Conservation (phyloP, 1,284 basidiomycete species). For the Ceratobasidium papillatum region DNA sequence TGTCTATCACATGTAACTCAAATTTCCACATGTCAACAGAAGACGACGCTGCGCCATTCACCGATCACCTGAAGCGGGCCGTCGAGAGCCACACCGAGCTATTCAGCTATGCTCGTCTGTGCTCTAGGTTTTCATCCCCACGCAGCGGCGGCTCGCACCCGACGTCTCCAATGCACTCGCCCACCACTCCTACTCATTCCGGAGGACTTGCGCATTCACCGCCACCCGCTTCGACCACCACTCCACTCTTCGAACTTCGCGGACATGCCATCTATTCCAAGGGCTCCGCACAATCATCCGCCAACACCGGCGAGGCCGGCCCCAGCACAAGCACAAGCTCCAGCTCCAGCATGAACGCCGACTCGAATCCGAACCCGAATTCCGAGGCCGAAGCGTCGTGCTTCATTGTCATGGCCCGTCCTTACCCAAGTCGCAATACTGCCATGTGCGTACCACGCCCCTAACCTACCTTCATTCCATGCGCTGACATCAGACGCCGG, state of each 20-base stretch:
- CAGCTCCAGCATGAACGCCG: not conserved
- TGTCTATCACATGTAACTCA: constrained; percentile 10
- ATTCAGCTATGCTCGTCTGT: constrained; percentile 70
- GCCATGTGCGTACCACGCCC: constrained; percentile 64
- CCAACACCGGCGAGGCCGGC: constrained; percentile 15
- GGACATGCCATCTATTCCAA: constrained; percentile 66
- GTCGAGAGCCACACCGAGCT: constrained; percentile 60
- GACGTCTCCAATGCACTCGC: constrained; percentile 9
- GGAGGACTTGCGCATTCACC: not conserved
- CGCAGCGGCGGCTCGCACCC: constrained; percentile 15
- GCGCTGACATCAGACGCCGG: constrained; percentile 40
- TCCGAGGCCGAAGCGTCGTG: constrained; percentile 51
- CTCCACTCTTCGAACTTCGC: constrained; percentile 76
- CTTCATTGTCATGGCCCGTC: constrained; percentile 77
- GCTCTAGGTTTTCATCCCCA: constrained; percentile 53
- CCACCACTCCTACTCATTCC: constrained; percentile 11
- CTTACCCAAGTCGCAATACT: constrained; percentile 75
- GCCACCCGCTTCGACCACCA: constrained; percentile 52
- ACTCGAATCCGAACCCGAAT: constrained; percentile 9
- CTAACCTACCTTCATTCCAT: not conserved
- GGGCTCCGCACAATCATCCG: constrained; percentile 1
- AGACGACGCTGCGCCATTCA: constrained; percentile 69
- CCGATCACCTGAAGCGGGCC: constrained; percentile 63
- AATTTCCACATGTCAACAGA: constrained; percentile 56
- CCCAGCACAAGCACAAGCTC: constrained; percentile 25